Evolutionary conservation across 176 grass and related monocot genomes (phyloP).

Genomic region (Aechmea fasciata): DNA sequence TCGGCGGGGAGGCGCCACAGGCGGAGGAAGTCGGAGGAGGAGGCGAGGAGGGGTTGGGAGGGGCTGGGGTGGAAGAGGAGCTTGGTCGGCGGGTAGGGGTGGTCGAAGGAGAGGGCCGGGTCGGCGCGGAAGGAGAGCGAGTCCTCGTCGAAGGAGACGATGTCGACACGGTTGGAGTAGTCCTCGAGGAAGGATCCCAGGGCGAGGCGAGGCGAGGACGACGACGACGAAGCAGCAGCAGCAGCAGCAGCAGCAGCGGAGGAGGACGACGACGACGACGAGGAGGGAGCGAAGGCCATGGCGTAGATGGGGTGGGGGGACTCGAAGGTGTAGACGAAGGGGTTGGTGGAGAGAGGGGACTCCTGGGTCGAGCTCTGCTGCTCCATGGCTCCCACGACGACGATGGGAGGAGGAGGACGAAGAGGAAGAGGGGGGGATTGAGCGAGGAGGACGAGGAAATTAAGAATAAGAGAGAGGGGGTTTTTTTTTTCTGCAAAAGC

Average conservation of each 20-base stretch:
- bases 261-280: conserved; percentile 34
- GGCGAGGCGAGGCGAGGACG: conserved; percentile 48
- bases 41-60: conserved; percentile 49
- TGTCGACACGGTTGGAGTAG: conserved; percentile 62
- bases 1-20: conserved; percentile 58
- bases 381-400: background rate
- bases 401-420: background rate
- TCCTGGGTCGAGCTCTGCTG: conserved; percentile 16
- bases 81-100: conserved; percentile 87
- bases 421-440: too few species aligned
- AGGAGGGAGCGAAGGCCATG: conserved; percentile 58
- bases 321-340: conserved; percentile 72
- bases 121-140: conserved; percentile 57
- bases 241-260: conserved; percentile 46
- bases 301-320: conserved; percentile 83
- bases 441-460: background rate
- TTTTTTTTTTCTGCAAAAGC: background rate
- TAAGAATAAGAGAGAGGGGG: background rate
- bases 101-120: conserved; percentile 75
- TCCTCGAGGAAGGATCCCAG: conserved; percentile 85
- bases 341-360: conserved; percentile 27
- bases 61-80: conserved; percentile 74
- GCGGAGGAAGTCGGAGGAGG: conserved; percentile 67
- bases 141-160: conserved; percentile 64
- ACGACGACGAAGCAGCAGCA: conserved; percentile 79